These are phyloP conservation scores for Phtheirospermum japonicum DNA, from an alignment of 257 asterid genomes.

Conservation along the genomic window DNA sequence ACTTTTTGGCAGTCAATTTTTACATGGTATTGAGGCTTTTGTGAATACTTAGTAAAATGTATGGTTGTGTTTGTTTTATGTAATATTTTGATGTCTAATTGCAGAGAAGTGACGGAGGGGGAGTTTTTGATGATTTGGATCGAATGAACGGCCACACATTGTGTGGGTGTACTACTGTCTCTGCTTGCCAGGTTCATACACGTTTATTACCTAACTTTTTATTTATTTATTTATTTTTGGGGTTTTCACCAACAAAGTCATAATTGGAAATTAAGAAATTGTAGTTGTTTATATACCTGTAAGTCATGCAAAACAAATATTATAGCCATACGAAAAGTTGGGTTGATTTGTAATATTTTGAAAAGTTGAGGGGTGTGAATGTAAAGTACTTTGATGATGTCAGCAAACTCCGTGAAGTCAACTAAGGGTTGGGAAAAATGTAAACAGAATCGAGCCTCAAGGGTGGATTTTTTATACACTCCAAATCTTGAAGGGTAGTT, in stretches of 20 bases:
- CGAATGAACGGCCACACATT: slow-evolving; percentile 83
- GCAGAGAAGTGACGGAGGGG: slow-evolving; percentile 99
- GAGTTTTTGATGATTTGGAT: slow-evolving; percentile 78
- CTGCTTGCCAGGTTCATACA: slow-evolving; percentile 81
- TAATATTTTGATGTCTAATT: slow-evolving; percentile 29
- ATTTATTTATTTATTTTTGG: too few relatives aligned
- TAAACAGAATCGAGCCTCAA: too few relatives aligned
- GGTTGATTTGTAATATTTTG: too few relatives aligned
- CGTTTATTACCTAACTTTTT: not conserved
- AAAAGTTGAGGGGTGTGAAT: too few relatives aligned
- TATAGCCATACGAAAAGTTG: not conserved
- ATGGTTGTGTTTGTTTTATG: not conserved
- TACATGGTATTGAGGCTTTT: slow-evolving; percentile 71
- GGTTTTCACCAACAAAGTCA: too few relatives aligned
- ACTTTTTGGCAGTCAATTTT: slow-evolving; percentile 86
- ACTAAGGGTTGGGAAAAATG: too few relatives aligned
- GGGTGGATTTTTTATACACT: too few relatives aligned
- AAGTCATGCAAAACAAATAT: not conserved
- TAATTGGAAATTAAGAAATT: not conserved
- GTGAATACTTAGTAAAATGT: not conserved
- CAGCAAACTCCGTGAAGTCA: too few relatives aligned
- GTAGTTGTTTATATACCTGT: not conserved
- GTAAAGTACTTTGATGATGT: too few relatives aligned
- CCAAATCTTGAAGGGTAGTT: too few relatives aligned
- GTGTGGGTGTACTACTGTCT: slow-evolving; percentile 75